Evolutionary conservation across 2,329 filamentous ascomycete genomes (phyloP), one percentile per base, ranked within the genome.

Genomic region (Neofusicoccum sp.): DNA sequence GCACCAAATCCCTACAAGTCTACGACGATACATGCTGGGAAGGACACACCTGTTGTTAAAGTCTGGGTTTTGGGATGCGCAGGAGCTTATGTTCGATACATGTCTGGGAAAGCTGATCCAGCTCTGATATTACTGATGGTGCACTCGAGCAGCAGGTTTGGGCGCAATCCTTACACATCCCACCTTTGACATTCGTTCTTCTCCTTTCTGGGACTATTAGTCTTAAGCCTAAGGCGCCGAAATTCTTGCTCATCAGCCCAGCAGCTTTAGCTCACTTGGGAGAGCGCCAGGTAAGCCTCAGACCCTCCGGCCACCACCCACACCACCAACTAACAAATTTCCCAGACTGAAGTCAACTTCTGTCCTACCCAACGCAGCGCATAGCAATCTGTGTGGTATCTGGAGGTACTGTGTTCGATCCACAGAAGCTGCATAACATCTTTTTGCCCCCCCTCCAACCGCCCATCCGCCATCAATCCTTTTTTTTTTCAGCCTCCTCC

Each of bases 361-460:
- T 20, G 20, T 20, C 20, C 20, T 2, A 61, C 64, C 60, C 60
- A 41, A 44, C 58, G 43, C 60, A 64, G 56, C 20, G 20, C 20
- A 14, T 14, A 8, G 14, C 36, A 40, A 36, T 58, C 64, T 69
- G 65, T 68, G 69, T 68, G 69, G 65, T 70, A 70, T 72, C 70
- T 72, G 70, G 69, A 72, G 69, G 70, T 70, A 71, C 69, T 70
- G 69, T 71, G 70, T 72, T 72, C 70, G 70, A 72, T 72, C 70
- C 70, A 71, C 69, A 71, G 69, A 71, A 69, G 70, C 68, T 62
- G 64, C 69, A 71, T 36, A 61, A 53, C 63, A 65, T 65, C 60
- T 64, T 63, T 56, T 57, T 60, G 48, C 36, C 16, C 41, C 3
- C 14, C n/a, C 33, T 3, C 1, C 36, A 20, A 12, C 31, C 9